phyloP scores from a whole-genome alignment of 352 stramenopile species.

The Globisporangium spiculum region DNA sequence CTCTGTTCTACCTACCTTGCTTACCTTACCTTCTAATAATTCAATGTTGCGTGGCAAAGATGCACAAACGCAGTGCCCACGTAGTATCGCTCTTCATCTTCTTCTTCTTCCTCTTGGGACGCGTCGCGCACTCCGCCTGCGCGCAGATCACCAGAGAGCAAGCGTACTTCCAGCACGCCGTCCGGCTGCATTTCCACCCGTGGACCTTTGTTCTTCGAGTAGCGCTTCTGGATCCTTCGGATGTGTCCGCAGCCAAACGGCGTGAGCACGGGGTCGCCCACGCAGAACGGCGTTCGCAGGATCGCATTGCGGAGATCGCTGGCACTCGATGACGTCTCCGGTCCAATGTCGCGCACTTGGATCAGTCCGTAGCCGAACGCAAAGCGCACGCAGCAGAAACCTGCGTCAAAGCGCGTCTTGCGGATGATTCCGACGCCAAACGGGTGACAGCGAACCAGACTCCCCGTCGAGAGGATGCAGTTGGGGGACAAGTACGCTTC shows the following conservation, averaged over 20 bases:
- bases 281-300: constrained; percentile 25
- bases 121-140: background rate
- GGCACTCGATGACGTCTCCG: constrained; percentile 40
- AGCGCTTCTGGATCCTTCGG: constrained; percentile 25
- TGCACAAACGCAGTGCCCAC: constrained; percentile 18
- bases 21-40: constrained; percentile 12
- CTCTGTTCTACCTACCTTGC: background rate
- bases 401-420: constrained; percentile 52
- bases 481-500: constrained; percentile 53
- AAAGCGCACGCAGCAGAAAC: constrained; percentile 63
- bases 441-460: constrained; percentile 41
- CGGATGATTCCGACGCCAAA: constrained; percentile 68
- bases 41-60: constrained; percentile 10
- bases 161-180: constrained; percentile 10
- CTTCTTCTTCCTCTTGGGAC: background rate
- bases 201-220: background rate
- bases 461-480: constrained; percentile 43
- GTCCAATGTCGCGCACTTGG: constrained; percentile 43
- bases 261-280: constrained; percentile 65
- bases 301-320: constrained; percentile 22
- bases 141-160: constrained; percentile 13
- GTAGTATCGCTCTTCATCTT: constrained; percentile 4
- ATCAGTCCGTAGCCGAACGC: constrained; percentile 58
- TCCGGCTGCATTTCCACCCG: constrained; percentile 5
- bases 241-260: constrained; percentile 62